Base-by-base conservation (phyloP, 2,329 filamentous ascomycete species). In the Hypoxylon sp. region DNA sequence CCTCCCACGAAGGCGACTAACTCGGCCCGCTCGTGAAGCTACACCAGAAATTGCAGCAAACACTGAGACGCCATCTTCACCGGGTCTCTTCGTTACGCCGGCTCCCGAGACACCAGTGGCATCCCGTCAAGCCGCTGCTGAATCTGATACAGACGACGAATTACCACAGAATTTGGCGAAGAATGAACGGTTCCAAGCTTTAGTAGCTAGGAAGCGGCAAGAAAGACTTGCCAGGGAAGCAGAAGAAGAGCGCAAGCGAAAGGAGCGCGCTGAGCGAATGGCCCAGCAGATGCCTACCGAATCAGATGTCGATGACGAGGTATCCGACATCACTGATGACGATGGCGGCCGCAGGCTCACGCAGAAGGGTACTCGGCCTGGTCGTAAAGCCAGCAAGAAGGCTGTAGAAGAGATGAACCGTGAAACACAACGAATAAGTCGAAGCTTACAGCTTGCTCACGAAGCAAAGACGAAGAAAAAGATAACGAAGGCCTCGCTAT, bases 351-450 rank as follows among this genome's bases (percentile, higher is more conserved):
- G 84, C 47, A 88, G 84, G 68, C 82, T 96, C 48, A 92, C 91
- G 0, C 92, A 94, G 75, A 83, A 87, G 42, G 84, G 86, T 32
- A 82, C 87, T 27, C 89, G 91, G 3, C 91, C 93, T 4, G 86
- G 88, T 8, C 88, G 96, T 11, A 97, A 96, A 78, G 94, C 96
- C 0, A 95, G 94, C 82, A 98, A 95, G 82, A 98, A 94, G 81
- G 96, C 96, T 0, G 79, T 98, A 46, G 93, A 98, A 77, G 95
- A 98, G 73, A 98, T 99, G 91, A 92, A 92, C 74, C 89, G 93
- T 64, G 96, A 99, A 80, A 98, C 95, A 0, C 96, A 99, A 82
- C 89, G 96, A 31, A 88, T 99, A 82, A 91, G 89, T 72, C 88
- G 96, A 72, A 97, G 92, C 76, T 92, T 97, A 88, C 95, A 98